Percentiles rank a stretch among this genome's conserved stretches.
These are phyloP conservation scores for Castanea mollissima DNA, from an alignment of 306 rosid genomes.

Conservation along the genomic window DNA sequence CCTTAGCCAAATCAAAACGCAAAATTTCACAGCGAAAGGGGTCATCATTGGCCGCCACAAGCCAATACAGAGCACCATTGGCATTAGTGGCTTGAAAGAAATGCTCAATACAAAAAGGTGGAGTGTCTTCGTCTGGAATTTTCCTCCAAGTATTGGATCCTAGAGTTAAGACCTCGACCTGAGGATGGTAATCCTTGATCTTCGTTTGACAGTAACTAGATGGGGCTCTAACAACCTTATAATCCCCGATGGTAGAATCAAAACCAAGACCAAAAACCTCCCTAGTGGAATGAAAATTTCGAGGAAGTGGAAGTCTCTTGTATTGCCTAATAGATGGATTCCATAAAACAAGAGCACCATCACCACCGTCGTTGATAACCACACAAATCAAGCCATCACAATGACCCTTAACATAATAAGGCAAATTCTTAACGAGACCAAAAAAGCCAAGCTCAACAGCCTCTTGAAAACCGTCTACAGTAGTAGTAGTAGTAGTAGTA, in stretches of 20 bases:
- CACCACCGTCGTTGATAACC: constrained; percentile 34
- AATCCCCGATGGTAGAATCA: constrained; percentile 14
- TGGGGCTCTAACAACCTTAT: constrained; percentile 37
- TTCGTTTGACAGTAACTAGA: constrained; percentile 32
- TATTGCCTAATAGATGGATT: constrained; percentile 36
- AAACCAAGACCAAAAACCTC: constrained; percentile 37
- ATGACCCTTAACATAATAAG: constrained; percentile 48
- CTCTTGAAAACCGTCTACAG: not conserved
- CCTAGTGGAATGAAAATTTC: constrained; percentile 24
- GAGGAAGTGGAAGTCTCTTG: constrained; percentile 29
- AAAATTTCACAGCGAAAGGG: constrained; percentile 9
- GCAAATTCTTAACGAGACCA: constrained; percentile 5
- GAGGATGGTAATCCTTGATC: constrained; percentile 13
- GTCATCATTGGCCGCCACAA: constrained; percentile 12
- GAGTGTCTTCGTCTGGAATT: constrained; percentile 30
- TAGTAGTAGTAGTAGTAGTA: not conserved
- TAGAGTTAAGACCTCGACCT: constrained; percentile 23
- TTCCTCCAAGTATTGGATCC: constrained; percentile 29
- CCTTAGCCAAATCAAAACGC: constrained; percentile 31
- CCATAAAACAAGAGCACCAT: constrained; percentile 34
- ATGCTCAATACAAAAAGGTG: constrained; percentile 35
- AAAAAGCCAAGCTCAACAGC: constrained; percentile 23
- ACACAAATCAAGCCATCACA: constrained; percentile 42
- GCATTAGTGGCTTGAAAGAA: constrained; percentile 32
- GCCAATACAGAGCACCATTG: constrained; percentile 37